Evolutionary conservation across 1,139 yeast genomes (phyloP).

Genomic region (Candida pseudoviswanathii): DNA sequence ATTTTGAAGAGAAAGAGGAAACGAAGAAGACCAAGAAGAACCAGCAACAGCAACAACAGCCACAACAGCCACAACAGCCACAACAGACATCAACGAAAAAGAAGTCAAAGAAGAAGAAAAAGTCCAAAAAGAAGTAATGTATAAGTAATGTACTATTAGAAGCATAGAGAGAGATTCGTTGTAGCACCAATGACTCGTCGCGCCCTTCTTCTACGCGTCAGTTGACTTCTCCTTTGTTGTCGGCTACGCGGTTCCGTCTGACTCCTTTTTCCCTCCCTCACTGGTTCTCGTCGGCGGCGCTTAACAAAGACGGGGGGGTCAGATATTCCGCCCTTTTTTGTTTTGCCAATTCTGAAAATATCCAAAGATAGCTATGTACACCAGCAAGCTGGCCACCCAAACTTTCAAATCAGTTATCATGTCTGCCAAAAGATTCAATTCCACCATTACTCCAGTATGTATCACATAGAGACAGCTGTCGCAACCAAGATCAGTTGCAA

Average conservation of each 20-base stretch:
- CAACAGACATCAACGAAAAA: conserved; percentile 14
- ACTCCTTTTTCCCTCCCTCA: neutral
- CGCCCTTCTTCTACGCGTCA: neutral
- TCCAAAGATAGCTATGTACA: conserved; percentile 19
- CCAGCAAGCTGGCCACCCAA: conserved; percentile 23
- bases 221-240: neutral
- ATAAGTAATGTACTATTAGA: neutral
- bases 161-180: neutral
- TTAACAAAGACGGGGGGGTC: neutral
- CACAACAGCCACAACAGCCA: neutral
- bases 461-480: too few relatives aligned
- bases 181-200: neutral
- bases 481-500: neutral
- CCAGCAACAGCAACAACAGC: neutral
- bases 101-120: conserved; percentile 28
- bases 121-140: conserved; percentile 24
- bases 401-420: conserved; percentile 24
- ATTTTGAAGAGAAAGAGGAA: conserved; percentile 13
- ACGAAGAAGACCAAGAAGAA: conserved; percentile 2
- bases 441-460: conserved; percentile 52
- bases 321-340: neutral
- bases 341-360: neutral
- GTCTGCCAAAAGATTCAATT: conserved; percentile 25
- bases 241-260: neutral
- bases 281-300: neutral